Evolutionary conservation across 306 rosid species (phyloP).

Genomic region (Prunus fruticosa): DNA sequence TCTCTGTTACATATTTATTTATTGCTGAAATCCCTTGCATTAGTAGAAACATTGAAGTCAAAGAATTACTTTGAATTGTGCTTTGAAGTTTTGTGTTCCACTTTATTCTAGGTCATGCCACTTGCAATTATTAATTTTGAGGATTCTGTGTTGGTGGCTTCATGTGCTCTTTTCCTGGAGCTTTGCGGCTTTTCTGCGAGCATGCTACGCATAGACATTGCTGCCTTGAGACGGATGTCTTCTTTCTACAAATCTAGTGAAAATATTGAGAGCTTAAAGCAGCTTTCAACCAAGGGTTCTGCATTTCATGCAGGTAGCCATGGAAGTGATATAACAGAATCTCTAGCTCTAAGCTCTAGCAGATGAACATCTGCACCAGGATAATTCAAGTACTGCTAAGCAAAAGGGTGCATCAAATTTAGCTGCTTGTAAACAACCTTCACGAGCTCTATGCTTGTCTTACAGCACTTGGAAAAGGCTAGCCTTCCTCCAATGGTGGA

Average conservation of each 20-base stretch:
- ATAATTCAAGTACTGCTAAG: slow-evolving; percentile 35
- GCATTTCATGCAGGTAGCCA: slow-evolving; percentile 63
- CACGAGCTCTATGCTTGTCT: slow-evolving; percentile 71
- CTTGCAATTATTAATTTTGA: slow-evolving; percentile 86
- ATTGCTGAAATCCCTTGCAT: background rate
- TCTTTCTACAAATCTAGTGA: slow-evolving; percentile 59
- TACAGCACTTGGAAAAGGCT: slow-evolving; percentile 79
- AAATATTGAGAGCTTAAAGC: slow-evolving; percentile 57
- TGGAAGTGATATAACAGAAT: slow-evolving; percentile 62
- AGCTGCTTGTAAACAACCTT: slow-evolving; percentile 41
- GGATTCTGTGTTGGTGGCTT: slow-evolving; percentile 78
- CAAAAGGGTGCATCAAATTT: slow-evolving; percentile 36
- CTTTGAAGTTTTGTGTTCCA: slow-evolving; percentile 11
- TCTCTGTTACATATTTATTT: background rate
- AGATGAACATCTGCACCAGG: slow-evolving; percentile 74
- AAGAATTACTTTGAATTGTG: background rate
- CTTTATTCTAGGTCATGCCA: slow-evolving; percentile 66
- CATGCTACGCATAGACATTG: slow-evolving; percentile 70
- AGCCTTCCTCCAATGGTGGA: slow-evolving; percentile 64
- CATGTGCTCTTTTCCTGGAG: slow-evolving; percentile 86
- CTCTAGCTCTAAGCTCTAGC: slow-evolving; percentile 92
- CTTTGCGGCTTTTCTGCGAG: slow-evolving; percentile 88
- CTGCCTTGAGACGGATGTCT: slow-evolving; percentile 80
- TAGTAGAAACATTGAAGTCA: background rate
- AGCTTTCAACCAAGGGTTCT: slow-evolving; percentile 61